Evolutionary conservation across 352 stramenopile species (phyloP).

Genomic region (Pythium vanterpoolii): DNA sequence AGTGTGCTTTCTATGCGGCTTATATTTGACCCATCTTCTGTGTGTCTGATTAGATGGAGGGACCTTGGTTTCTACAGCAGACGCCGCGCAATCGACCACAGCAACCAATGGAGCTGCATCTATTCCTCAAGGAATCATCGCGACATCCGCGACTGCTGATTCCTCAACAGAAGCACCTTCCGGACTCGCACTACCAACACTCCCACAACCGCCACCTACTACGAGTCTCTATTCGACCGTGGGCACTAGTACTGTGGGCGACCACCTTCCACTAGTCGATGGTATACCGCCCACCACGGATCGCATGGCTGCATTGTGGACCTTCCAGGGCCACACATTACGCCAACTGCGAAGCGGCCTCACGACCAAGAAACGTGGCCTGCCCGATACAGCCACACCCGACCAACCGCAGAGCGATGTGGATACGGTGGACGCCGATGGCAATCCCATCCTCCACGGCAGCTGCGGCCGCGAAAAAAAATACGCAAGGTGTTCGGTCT

Average conservation of each 20-base stretch:
- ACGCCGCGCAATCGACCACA: not conserved
- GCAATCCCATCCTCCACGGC: slow-evolving; percentile 49
- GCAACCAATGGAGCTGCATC: not conserved
- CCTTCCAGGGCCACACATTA: slow-evolving; percentile 54
- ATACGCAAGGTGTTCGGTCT: slow-evolving; percentile 69
- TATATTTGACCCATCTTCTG: too few species aligned
- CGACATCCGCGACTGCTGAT: not conserved
- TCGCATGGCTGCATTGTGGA: slow-evolving; percentile 65
- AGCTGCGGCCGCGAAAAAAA: slow-evolving; percentile 68
- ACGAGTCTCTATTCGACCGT: not conserved
- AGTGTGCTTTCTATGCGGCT: too few species aligned
- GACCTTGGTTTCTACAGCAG: not conserved
- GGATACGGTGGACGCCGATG: slow-evolving; percentile 38
- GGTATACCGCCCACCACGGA: slow-evolving; percentile 11
- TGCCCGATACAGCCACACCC: not conserved
- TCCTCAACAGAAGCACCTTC: not conserved
- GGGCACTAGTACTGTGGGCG: not conserved
- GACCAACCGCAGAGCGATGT: not conserved
- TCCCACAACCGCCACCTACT: not conserved
- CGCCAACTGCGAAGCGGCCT: slow-evolving; percentile 37
- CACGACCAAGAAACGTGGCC: slow-evolving; percentile 20
- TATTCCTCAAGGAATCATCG: not conserved
- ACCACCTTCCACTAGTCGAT: not conserved
- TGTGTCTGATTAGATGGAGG: not conserved
- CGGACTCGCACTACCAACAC: not conserved